Evolutionary conservation across 2,329 filamentous ascomycete genomes (phyloP).

Genomic region (Penicillium nordicum): DNA sequence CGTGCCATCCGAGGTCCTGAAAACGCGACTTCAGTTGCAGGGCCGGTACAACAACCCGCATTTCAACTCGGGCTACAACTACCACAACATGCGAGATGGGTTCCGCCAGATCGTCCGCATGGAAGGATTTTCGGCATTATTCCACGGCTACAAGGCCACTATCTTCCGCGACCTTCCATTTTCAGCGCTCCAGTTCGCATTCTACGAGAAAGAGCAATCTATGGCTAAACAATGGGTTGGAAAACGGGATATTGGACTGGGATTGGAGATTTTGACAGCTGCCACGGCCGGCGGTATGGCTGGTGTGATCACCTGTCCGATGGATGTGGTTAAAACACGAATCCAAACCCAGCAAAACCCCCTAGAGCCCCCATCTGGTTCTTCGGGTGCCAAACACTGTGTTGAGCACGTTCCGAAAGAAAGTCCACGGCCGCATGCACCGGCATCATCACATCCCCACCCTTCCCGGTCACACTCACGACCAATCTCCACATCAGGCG

Average conservation of each 20-base stretch:
- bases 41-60: slow-evolving; percentile 92
- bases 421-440: slow-evolving; percentile 26
- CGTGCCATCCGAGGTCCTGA: slow-evolving; percentile 94
- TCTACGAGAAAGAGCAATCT: slow-evolving; percentile 90
- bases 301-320: slow-evolving; percentile 88
- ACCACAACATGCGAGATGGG: slow-evolving; percentile 79
- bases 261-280: slow-evolving; percentile 83
- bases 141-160: slow-evolving; percentile 96
- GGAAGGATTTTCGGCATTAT: slow-evolving; percentile 82
- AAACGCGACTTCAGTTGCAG: slow-evolving; percentile 93
- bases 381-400: slow-evolving; percentile 28
- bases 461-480: slow-evolving; percentile 55
- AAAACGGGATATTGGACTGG: slow-evolving; percentile 77
- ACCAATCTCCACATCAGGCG: slow-evolving; percentile 83
- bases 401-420: slow-evolving; percentile 29
- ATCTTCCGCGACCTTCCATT: slow-evolving; percentile 92
- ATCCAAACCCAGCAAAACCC: slow-evolving; percentile 84
- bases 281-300: slow-evolving; percentile 87
- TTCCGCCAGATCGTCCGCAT: slow-evolving; percentile 75
- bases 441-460: slow-evolving; percentile 19
- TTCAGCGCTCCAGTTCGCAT: slow-evolving; percentile 93
- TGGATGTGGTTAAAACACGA: slow-evolving; percentile 96
- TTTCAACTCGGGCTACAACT: slow-evolving; percentile 95
- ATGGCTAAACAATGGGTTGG: slow-evolving; percentile 76
- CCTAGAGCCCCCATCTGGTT: slow-evolving; percentile 33